phyloP scores from a whole-genome alignment of 306 rosid species.

The Rosa chinensis region DNA sequence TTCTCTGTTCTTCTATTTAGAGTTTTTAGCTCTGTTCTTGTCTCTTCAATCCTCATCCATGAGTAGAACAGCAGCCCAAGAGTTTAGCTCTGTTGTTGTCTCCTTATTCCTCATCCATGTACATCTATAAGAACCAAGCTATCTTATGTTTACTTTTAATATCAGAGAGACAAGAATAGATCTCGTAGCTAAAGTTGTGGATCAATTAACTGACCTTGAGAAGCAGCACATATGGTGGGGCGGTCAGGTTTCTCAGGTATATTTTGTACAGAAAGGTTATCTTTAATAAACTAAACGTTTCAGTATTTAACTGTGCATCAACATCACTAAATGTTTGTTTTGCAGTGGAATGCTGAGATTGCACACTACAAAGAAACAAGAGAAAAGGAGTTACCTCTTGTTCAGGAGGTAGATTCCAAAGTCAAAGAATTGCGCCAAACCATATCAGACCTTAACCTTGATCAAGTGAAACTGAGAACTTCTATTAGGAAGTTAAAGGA shows the following conservation, averaged over 20 bases:
- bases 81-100: not conserved
- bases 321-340: constrained; percentile 17
- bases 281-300: not conserved
- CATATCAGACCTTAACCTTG: constrained; percentile 59
- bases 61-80: not conserved
- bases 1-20: not conserved
- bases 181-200: constrained; percentile 45
- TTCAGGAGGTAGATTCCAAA: constrained; percentile 68
- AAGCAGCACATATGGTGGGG: constrained; percentile 45
- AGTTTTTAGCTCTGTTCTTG: not conserved
- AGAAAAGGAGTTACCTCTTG: constrained; percentile 68
- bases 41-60: not conserved
- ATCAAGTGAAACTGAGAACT: constrained; percentile 62
- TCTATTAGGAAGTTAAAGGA: constrained; percentile 62
- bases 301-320: not conserved
- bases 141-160: constrained; percentile 5
- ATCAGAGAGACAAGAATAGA: constrained; percentile 56
- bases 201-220: constrained; percentile 50
- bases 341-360: constrained; percentile 65
- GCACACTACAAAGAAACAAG: constrained; percentile 51
- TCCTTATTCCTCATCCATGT: not conserved
- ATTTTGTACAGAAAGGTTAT: constrained; percentile 1
- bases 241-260: constrained; percentile 58
- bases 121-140: not conserved
- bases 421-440: constrained; percentile 71